These are phyloP conservation scores for Gossypium gossypioides DNA, from an alignment of 441 rosid genomes.

Conservation along the genomic window DNA sequence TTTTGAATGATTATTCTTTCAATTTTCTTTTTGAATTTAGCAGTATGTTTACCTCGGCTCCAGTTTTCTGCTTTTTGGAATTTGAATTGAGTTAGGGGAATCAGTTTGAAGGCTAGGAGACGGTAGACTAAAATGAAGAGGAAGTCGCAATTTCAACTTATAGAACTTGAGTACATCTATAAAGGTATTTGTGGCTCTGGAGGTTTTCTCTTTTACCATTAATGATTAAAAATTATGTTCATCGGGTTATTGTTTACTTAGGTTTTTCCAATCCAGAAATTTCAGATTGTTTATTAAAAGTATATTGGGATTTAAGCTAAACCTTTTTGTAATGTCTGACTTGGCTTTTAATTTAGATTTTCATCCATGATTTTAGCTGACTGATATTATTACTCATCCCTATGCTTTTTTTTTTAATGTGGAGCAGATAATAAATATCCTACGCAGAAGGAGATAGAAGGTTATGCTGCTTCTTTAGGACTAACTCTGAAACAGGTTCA, in stretches of 20 bases:
- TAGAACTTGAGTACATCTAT: slow-evolving; percentile 56
- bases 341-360: neutral
- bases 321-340: neutral
- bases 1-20: neutral
- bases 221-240: neutral
- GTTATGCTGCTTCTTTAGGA: slow-evolving; percentile 41
- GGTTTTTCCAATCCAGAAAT: neutral
- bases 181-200: slow-evolving; percentile 29
- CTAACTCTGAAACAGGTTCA: slow-evolving; percentile 66
- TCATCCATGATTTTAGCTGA: slow-evolving; percentile 2
- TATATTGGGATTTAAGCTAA: neutral
- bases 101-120: slow-evolving; percentile 9
- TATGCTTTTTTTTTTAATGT: slow-evolving; percentile 13
- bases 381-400: neutral
- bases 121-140: slow-evolving; percentile 41
- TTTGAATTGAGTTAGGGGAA: slow-evolving; percentile 6
- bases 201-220: neutral
- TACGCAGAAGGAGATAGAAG: slow-evolving; percentile 36
- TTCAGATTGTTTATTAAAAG: neutral
- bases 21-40: slow-evolving; percentile 7
- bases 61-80: slow-evolving; percentile 22
- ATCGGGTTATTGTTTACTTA: neutral
- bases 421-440: slow-evolving; percentile 60
- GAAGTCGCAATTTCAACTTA: slow-evolving; percentile 60
- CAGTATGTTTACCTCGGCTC: slow-evolving; percentile 23